phyloP scores from a whole-genome alignment of 768 basidiomycete species.

The Podaxis carcinomalis region DNA sequence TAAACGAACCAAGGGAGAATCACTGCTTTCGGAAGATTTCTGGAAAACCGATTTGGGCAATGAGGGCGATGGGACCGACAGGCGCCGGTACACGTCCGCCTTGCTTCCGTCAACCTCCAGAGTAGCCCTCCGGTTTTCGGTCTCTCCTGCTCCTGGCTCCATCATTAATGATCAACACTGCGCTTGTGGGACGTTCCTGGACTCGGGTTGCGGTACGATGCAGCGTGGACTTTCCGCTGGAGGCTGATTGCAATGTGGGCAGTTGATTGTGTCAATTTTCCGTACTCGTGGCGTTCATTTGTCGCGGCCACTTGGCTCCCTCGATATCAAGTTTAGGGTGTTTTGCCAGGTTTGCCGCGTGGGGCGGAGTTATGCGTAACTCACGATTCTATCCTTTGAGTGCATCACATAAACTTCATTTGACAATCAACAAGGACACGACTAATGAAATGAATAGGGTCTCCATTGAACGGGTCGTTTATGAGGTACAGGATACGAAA shows the following conservation, averaged over 20 bases:
- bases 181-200: background rate
- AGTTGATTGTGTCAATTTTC: background rate
- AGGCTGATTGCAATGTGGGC: no score
- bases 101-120: background rate
- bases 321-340: no score
- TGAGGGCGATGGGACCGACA: background rate
- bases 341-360: background rate
- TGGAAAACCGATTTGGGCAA: background rate
- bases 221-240: background rate
- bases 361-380: background rate
- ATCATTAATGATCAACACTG: background rate
- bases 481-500: background rate
- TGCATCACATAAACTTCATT: background rate
- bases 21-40: background rate
- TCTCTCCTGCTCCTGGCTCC: background rate
- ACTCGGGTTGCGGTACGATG: background rate
- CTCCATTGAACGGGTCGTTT: background rate
- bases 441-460: background rate
- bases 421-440: background rate
- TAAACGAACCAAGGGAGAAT: background rate
- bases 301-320: background rate
- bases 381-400: no score
- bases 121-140: background rate
- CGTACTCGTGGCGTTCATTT: background rate
- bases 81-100: background rate